Conservation (phyloP, 73 alveolate genomes). For the Tetrahymena thermophila region DNA sequence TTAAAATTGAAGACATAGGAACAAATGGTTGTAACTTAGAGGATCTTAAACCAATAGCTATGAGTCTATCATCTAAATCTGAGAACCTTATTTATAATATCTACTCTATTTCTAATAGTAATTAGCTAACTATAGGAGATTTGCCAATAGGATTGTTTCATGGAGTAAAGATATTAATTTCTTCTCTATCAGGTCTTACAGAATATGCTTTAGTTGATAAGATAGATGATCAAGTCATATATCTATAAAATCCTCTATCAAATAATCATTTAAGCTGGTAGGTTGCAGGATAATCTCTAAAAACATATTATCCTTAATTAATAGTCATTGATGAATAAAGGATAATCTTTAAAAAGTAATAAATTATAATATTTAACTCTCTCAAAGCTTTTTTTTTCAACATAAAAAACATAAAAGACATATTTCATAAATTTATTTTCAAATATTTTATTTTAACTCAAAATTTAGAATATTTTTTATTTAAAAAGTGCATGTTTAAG, state of each 20-base stretch:
- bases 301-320: neutral
- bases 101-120: neutral
- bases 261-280: neutral
- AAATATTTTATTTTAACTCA: too few species aligned
- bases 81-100: neutral
- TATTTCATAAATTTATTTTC: neutral
- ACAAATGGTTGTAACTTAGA: neutral
- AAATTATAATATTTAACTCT: neutral
- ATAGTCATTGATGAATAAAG: neutral
- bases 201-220: neutral
- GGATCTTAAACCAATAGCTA: neutral
- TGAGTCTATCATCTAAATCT: neutral
- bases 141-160: neutral
- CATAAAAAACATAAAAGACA: neutral
- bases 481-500: neutral
- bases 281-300: neutral
- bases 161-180: neutral
- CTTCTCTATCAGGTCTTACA: neutral
- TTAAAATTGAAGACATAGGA: neutral
- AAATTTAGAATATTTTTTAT: neutral
- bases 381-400: neutral
- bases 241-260: neutral
- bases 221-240: neutral
- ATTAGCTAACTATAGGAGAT: neutral
- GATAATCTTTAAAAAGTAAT: neutral